A percentile compares a stretch with the other conserved stretches of the same genome.
These are phyloP conservation scores for Debaryomyces maramus DNA, from an alignment of 805 yeast species.

Conservation along the genomic window DNA sequence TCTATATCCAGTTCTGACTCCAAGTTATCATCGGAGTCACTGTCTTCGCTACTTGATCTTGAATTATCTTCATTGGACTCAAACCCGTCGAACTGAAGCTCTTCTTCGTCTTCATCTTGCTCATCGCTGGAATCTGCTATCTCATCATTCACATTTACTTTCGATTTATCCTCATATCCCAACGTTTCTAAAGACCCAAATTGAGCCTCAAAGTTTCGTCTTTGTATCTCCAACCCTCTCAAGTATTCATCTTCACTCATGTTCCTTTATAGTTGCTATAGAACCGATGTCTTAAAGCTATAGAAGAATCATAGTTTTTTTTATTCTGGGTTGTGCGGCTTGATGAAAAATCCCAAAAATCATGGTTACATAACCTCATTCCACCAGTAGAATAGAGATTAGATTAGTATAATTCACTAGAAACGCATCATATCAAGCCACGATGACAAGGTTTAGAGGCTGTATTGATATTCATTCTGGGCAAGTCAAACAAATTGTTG, in stretches of 20 bases:
- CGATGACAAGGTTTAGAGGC: constrained; percentile 86
- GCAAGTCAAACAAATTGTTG: constrained; percentile 94
- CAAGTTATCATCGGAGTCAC: constrained; percentile 13
- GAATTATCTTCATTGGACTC: constrained; percentile 8
- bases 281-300: too few relatives aligned
- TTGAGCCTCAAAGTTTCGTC: constrained; percentile 62
- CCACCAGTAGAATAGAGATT: too few relatives aligned
- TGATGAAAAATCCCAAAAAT: background rate
- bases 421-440: background rate
- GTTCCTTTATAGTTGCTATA: background rate
- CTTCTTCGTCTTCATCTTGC: constrained; percentile 22
- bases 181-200: constrained; percentile 58
- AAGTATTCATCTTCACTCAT: constrained; percentile 16
- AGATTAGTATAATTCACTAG: background rate
- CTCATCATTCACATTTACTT: constrained; percentile 14
- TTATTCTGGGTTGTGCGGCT: too few relatives aligned
- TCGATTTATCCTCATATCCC: constrained; percentile 33
- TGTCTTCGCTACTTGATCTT: constrained; percentile 13
- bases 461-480: constrained; percentile 96
- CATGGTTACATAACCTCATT: background rate
- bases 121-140: constrained; percentile 12
- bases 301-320: too few relatives aligned
- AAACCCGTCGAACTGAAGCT: constrained; percentile 15
- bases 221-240: constrained; percentile 49
- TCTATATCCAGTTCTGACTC: constrained; percentile 14